Conservation (phyloP, 2,329 filamentous ascomycete genomes). For the Penicillium sp. region DNA sequence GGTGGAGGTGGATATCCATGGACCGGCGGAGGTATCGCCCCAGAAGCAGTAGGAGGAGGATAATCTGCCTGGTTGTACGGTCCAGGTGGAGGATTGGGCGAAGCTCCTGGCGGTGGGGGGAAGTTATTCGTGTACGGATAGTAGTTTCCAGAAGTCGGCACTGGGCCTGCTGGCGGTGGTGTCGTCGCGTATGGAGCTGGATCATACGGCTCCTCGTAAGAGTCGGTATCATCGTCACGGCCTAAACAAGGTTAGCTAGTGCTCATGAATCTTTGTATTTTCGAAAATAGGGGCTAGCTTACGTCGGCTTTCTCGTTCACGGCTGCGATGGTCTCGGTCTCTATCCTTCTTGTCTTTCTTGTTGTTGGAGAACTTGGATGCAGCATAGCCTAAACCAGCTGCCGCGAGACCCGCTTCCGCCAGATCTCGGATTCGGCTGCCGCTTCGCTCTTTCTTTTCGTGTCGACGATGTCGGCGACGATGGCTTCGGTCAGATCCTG, state of each 20-base stretch:
- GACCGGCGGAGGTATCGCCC: constrained; percentile 32
- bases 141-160: constrained; percentile 28
- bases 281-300: constrained; percentile 26
- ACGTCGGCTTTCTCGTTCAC: constrained; percentile 50
- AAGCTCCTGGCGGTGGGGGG: constrained; percentile 40
- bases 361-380: constrained; percentile 55
- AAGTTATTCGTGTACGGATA: constrained; percentile 40
- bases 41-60: constrained; percentile 34
- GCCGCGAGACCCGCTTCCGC: constrained; percentile 57
- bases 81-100: constrained; percentile 23
- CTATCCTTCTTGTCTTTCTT: constrained; percentile 42
- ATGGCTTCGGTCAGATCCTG: constrained; percentile 32
- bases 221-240: constrained; percentile 32
- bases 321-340: constrained; percentile 17
- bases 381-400: constrained; percentile 54
- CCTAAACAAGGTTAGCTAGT: constrained; percentile 20
- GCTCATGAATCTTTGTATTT: constrained; percentile 4
- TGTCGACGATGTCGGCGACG: constrained; percentile 28
- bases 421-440: constrained; percentile 40
- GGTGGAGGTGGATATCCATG: constrained; percentile 36
- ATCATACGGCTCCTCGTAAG: constrained; percentile 40
- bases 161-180: constrained; percentile 27
- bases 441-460: constrained; percentile 29
- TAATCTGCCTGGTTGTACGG: constrained; percentile 6
- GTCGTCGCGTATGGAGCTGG: constrained; percentile 36